phyloP scores from a whole-genome alignment of 257 asterid genomes.

The Linderniella brevidens region DNA sequence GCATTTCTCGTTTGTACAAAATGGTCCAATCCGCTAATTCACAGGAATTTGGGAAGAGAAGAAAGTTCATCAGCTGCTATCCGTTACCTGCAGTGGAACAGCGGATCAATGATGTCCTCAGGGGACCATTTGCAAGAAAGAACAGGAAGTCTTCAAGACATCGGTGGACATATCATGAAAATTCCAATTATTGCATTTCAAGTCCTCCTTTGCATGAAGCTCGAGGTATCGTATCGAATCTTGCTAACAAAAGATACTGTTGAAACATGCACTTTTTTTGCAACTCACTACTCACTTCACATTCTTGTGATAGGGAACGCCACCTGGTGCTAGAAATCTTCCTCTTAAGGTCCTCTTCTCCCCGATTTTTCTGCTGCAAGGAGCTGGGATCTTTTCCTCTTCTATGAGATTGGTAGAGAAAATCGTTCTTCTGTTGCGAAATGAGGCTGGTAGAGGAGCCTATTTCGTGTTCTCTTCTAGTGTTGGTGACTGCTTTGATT shows the following conservation, averaged over 20 bases:
- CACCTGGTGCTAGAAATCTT: conserved; percentile 46
- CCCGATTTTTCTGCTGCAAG: conserved; percentile 79
- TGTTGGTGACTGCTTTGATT: conserved; percentile 57
- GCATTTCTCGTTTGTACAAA: conserved; percentile 97
- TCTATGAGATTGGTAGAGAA: conserved; percentile 54
- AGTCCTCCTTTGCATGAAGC: conserved; percentile 86
- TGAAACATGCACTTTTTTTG: neutral
- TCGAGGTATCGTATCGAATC: conserved; percentile 57
- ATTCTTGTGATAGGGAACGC: conserved; percentile 61
- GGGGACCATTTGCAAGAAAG: conserved; percentile 49
- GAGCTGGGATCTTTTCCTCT: conserved; percentile 64
- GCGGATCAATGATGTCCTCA: conserved; percentile 51
- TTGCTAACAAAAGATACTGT: neutral
- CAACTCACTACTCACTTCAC: neutral
- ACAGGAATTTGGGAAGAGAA: conserved; percentile 48
- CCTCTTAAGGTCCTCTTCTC: conserved; percentile 73
- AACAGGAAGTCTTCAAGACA: conserved; percentile 68
- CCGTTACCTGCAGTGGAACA: conserved; percentile 71
- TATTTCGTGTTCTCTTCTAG: conserved; percentile 51
- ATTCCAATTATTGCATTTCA: conserved; percentile 76
- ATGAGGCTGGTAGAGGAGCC: conserved; percentile 49
- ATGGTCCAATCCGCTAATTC: conserved; percentile 95
- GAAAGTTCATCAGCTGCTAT: conserved; percentile 62
- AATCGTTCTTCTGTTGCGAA: conserved; percentile 40
- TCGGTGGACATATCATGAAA: conserved; percentile 95